Evolutionary conservation across 495 filamentous ascomycete genomes (phyloP).

Genomic region (Penicillium crystallinum): DNA sequence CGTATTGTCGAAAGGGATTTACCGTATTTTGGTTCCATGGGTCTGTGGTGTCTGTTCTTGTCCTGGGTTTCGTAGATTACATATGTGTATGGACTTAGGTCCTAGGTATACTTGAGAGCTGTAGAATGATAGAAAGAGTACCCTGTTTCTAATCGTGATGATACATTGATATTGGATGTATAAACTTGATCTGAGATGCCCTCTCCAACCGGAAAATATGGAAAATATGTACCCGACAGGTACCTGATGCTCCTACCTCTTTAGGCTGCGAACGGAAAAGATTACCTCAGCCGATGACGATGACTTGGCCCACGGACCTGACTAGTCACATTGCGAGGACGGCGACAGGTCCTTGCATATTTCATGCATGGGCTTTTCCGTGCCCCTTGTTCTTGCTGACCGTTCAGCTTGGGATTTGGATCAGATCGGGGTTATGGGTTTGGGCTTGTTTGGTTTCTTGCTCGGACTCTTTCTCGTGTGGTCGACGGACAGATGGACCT

Average conservation of each 20-base stretch:
- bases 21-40: constrained; percentile 5
- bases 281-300: constrained; percentile 20
- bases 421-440: not conserved
- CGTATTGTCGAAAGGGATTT: not conserved
- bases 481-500: not conserved
- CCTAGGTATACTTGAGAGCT: too few relatives aligned
- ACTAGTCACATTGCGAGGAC: constrained; percentile 35
- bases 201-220: too few relatives aligned
- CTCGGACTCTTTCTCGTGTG: not conserved
- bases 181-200: too few relatives aligned
- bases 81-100: too few relatives aligned
- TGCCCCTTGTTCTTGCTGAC: constrained; percentile 7
- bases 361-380: constrained; percentile 18
- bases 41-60: not conserved
- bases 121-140: too few relatives aligned
- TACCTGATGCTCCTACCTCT: not conserved
- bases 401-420: not conserved
- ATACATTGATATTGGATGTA: too few relatives aligned
- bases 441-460: not conserved
- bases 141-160: too few relatives aligned
- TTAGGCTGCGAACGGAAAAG: not conserved
- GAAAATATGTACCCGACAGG: constrained; percentile 3
- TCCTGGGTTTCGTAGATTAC: not conserved
- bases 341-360: constrained; percentile 35
- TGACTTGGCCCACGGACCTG: constrained; percentile 22